A percentile compares a stretch with the other conserved stretches of the same genome.
Evolutionary conservation across 2,329 filamentous ascomycete species (phyloP).

Genomic region (Alternaria angustiovoidea): DNA sequence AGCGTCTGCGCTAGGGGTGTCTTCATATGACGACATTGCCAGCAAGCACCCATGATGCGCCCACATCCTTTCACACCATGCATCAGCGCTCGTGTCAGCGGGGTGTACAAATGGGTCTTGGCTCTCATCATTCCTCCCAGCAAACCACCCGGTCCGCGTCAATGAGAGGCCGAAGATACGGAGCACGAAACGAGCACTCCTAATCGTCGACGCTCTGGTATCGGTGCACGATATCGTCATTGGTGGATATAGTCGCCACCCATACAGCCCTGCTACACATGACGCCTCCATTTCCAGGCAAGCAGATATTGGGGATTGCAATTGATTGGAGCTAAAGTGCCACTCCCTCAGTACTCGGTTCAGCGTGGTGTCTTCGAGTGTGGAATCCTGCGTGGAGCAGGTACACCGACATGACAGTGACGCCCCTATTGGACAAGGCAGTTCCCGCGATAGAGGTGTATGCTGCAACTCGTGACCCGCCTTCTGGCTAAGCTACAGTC

Average conservation of each 20-base stretch:
- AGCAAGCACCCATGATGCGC: constrained; percentile 23
- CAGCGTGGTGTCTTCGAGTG: constrained; percentile 9
- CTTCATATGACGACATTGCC: constrained; percentile 21
- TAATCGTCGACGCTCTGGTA: not conserved
- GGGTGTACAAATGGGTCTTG: constrained; percentile 29
- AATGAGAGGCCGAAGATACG: constrained; percentile 25
- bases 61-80: constrained; percentile 18
- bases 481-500: constrained; percentile 36
- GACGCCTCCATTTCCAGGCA: constrained; percentile 6
- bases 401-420: constrained; percentile 26
- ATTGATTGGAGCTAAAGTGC: not conserved
- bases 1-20: constrained; percentile 12
- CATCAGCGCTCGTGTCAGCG: constrained; percentile 28
- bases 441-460: constrained; percentile 32
- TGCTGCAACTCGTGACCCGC: constrained; percentile 32
- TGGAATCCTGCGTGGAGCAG: constrained; percentile 33
- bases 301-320: not conserved
- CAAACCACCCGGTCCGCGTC: constrained; percentile 22
- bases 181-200: not conserved
- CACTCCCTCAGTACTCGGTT: not conserved
- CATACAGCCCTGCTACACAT: constrained; percentile 22
- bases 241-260: constrained; percentile 24
- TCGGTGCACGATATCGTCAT: constrained; percentile 13
- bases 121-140: constrained; percentile 34
- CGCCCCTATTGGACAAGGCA: constrained; percentile 27